Base-by-base conservation (phyloP, 495 filamentous ascomycete species). In the Tuber indicum region DNA sequence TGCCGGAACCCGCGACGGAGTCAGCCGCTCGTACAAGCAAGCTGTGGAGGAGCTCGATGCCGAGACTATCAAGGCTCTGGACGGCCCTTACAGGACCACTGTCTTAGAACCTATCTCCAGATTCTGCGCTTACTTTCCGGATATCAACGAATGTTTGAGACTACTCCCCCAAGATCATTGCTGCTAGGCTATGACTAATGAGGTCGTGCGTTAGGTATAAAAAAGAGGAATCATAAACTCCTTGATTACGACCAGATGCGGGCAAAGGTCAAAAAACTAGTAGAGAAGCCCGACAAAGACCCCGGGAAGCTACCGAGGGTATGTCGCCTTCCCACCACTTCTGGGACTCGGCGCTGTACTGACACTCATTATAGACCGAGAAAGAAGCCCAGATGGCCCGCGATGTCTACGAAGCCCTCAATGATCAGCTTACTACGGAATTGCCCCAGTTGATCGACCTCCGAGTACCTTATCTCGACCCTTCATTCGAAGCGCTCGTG, bases 231-330 rank as follows among this genome's bases (percentile, higher is more conserved):
- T 80, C 91, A 98, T 88, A 99, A 99, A 82, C 90, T 98, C 71
- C 92, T 98, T 81, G 96, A 99, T 85, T 99, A 98, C 87, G 96
- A 99, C 85, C 89, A 94, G 45, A 92, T 97, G 86, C 92, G 96
- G 70, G 93, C 94, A 71, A 95, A 94, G 84, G 96, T 98, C 76
- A 97, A 97, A 88, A 95, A 93, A 85, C 89, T 99, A 8, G 93
- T 92, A 78, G 96, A 99, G 86, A 98, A 98, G 87, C 96, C 96
- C 62, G 96, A 99, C 87, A 99, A 99, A 87, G 96, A 99, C 83
- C 92, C 92, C 36, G 93, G 92, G 42, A 98, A 98, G 86, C 89
- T 99, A 32, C 96, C 96, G 0, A 91, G 94, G 70, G 91, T 74
- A 71, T 19, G 74, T 75, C 3, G 21, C 41, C 58, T 45, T 72